Evolutionary conservation across 345 rosid genomes (phyloP), one percentile per base, ranked within the genome.

Genomic region (Boechera retrofracta): DNA sequence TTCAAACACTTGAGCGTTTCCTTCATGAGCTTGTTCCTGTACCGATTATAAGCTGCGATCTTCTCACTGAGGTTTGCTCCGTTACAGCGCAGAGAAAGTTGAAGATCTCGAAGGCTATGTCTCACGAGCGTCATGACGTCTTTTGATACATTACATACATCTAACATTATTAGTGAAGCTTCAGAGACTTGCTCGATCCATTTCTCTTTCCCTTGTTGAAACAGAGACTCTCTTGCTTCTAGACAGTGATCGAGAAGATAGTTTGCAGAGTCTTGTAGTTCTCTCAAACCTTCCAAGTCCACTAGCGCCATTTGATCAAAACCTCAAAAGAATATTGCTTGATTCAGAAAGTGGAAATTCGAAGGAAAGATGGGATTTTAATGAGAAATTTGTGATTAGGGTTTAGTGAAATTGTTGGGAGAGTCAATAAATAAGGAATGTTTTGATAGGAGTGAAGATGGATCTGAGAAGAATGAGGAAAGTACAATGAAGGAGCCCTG

Each of bases 121-220:
- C 84, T 90, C 55, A 82, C 89, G 6, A 85, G 85, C 12, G 79
- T 45, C 63, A 92, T 85, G 54, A 87, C 87, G 53, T 92, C 92
- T 74, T 75, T 83, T 15, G 92, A 86, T 10, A 66, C 78, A 54
- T 85, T 78, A 12, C 94, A 87, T 0, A 86, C 85, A 4, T 92
- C 98, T 47, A 92, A 64, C 94, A 89, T 92, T 65, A 72, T 83
- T 1, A 90, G 80, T 24, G 94, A 87, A 29, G 92, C 81, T 42
- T 90, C 96, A 0, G 89, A 83, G 49, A 85, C 87, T 69, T 87
- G 80, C 32, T 85, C 73, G 6, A 89, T 80, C 84, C 90, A 89
- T 73, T 82, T 87, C 66, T 84, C 86, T 64, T 84, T 83, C 10
- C 82, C 72, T 0, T 74, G 82, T 69, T 67, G 81, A 53, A 77